phyloP scores from a whole-genome alignment of 805 yeast genomes.

The Candida koratica region DNA sequence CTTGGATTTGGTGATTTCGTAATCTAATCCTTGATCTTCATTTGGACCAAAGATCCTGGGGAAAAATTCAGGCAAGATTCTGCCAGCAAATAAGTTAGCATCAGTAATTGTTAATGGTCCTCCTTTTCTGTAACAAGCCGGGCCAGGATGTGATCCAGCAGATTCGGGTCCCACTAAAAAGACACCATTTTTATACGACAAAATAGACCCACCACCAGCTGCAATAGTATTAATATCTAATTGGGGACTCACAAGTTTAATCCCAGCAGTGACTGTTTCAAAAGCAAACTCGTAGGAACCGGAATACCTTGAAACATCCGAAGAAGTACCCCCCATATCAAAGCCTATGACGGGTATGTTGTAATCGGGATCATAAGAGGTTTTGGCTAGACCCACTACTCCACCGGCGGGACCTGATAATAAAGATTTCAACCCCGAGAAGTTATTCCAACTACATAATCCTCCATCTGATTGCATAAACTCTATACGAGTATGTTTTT shows the following conservation, averaged over 20 bases:
- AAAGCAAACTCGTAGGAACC: constrained; percentile 75
- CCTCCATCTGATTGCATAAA: constrained; percentile 25
- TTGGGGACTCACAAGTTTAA: constrained; percentile 81
- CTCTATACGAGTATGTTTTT: constrained; percentile 21
- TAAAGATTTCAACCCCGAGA: constrained; percentile 19
- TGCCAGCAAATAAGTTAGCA: constrained; percentile 71
- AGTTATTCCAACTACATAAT: constrained; percentile 17
- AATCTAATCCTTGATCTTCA: constrained; percentile 67
- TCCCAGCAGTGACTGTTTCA: constrained; percentile 80
- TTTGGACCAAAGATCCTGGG: constrained; percentile 82
- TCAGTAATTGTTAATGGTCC: constrained; percentile 85
- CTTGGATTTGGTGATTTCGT: constrained; percentile 44
- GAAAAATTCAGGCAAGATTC: constrained; percentile 68
- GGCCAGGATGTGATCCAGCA: constrained; percentile 87
- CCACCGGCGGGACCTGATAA: constrained; percentile 26
- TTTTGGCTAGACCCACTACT: constrained; percentile 20
- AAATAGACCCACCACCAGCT: constrained; percentile 40
- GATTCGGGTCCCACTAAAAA: constrained; percentile 84
- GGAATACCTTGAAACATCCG: constrained; percentile 73
- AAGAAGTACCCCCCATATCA: constrained; percentile 91
- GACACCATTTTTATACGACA: constrained; percentile 24
- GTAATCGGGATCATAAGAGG: constrained; percentile 33
- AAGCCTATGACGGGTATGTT: constrained; percentile 70
- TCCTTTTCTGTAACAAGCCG: constrained; percentile 79
- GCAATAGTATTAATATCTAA: constrained; percentile 47